Conservation (phyloP, 805 yeast species). For the Kregervanrija delftensis region DNA sequence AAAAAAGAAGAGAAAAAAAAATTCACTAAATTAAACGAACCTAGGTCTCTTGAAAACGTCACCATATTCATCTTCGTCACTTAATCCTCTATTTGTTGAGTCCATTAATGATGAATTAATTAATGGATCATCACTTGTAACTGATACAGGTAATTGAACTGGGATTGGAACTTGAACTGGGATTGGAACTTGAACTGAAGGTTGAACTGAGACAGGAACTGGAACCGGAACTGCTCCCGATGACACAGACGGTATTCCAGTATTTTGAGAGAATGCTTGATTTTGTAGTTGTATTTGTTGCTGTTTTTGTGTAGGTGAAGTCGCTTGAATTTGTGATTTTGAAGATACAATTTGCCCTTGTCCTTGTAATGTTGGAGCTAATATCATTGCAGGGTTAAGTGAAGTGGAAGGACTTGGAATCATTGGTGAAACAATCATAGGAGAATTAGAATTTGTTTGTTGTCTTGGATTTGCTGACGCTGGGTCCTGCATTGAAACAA, state of each 20-base stretch:
- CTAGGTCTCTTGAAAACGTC: slow-evolving; percentile 11
- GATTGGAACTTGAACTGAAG: background rate
- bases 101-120: too few species aligned
- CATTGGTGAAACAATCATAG: background rate
- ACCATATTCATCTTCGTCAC: slow-evolving; percentile 9
- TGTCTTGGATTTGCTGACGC: background rate
- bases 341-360: too few species aligned
- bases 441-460: too few species aligned
- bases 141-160: background rate
- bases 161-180: background rate
- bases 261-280: background rate
- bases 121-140: background rate
- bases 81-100: background rate
- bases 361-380: background rate
- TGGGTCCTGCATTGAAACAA: background rate
- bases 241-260: background rate
- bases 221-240: background rate
- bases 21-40: slow-evolving; percentile 2
- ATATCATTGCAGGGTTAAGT: background rate
- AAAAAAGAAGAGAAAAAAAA: too few species aligned
- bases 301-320: background rate
- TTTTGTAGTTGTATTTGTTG: background rate
- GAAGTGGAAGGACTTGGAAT: background rate
- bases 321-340: background rate
- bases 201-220: background rate